These are phyloP conservation scores for Pilobolus umbonatus DNA, from an alignment of 192 early-diverging fungal species.

Conservation along the genomic window DNA sequence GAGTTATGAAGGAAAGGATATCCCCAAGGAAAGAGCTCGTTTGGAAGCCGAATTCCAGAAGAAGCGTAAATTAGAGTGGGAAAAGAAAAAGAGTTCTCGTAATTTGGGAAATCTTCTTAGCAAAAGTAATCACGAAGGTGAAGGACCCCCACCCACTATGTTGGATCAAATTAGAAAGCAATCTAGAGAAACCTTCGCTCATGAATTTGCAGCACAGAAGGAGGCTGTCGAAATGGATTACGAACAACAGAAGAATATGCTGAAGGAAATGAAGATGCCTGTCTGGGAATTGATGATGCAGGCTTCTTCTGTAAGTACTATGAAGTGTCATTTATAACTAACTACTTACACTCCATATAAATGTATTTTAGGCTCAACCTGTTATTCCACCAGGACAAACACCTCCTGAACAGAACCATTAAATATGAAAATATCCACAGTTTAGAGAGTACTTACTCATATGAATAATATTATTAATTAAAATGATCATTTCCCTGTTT, in stretches of 20 bases:
- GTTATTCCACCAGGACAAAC: neutral
- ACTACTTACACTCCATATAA: too few species aligned
- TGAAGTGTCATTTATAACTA: neutral
- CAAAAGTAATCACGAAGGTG: slow-evolving; percentile 36
- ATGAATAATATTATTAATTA: too few species aligned
- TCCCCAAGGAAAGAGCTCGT: slow-evolving; percentile 62
- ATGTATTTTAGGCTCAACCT: slow-evolving; percentile 13
- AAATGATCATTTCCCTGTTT: neutral
- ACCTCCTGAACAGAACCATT: slow-evolving; percentile 10
- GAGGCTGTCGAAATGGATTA: slow-evolving; percentile 59
- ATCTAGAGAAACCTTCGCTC: slow-evolving; percentile 58
- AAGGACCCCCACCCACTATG: slow-evolving; percentile 62
- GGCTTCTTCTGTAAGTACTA: slow-evolving; percentile 33
- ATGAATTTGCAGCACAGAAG: slow-evolving; percentile 65
- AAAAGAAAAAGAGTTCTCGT: slow-evolving; percentile 56
- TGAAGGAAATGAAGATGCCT: slow-evolving; percentile 88
- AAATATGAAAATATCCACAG: too few species aligned
- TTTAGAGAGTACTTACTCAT: too few species aligned
- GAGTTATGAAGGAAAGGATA: slow-evolving; percentile 62
- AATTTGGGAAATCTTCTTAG: slow-evolving; percentile 46
- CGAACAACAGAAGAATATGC: slow-evolving; percentile 61
- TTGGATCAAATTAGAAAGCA: slow-evolving; percentile 60
- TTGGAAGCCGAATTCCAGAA: slow-evolving; percentile 67
- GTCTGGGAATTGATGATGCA: slow-evolving; percentile 78
- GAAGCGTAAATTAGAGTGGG: slow-evolving; percentile 60